phyloP scores from a whole-genome alignment of 2,329 filamentous ascomycete genomes.

The Botrytis squamosa region DNA sequence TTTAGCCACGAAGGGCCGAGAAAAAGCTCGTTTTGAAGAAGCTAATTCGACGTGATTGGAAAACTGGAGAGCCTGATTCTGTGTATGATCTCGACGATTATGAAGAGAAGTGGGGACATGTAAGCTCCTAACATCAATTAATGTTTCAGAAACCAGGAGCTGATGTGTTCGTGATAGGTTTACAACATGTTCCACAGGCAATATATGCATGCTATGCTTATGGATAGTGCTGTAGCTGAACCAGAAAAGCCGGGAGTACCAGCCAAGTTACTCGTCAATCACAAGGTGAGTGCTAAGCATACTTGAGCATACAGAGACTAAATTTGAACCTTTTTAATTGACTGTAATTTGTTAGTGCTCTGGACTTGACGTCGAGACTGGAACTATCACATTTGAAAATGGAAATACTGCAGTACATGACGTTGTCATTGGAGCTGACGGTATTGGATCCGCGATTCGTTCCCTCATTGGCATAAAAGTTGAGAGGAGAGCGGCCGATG shows the following conservation, averaged over 20 bases:
- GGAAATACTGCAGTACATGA: constrained; percentile 38
- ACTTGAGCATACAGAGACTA: constrained; percentile 31
- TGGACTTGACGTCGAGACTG: constrained; percentile 49
- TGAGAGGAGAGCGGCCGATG: constrained; percentile 57
- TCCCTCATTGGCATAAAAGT: constrained; percentile 57
- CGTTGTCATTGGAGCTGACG: constrained; percentile 43
- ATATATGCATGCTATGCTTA: constrained; percentile 66
- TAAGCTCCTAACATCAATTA: constrained; percentile 25
- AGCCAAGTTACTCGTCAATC: constrained; percentile 55
- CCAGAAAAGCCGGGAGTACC: constrained; percentile 52
- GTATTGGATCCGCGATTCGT: constrained; percentile 62
- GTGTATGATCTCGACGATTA: constrained; percentile 55
- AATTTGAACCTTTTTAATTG: neutral
- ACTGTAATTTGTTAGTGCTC: neutral
- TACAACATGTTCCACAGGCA: constrained; percentile 70
- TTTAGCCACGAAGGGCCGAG: too few relatives aligned
- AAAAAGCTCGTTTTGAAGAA: too few relatives aligned
- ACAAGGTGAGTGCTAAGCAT: constrained; percentile 44
- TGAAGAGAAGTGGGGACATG: constrained; percentile 61
- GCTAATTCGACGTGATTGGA: constrained; percentile 68
- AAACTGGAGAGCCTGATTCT: constrained; percentile 59
- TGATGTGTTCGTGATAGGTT: constrained; percentile 34
- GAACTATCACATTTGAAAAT: constrained; percentile 43
- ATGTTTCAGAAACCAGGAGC: neutral
- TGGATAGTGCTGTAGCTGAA: constrained; percentile 55